Evolutionary conservation across 2,329 filamentous ascomycete genomes (phyloP).

Genomic region (Colletotrichum orchidophilum): DNA sequence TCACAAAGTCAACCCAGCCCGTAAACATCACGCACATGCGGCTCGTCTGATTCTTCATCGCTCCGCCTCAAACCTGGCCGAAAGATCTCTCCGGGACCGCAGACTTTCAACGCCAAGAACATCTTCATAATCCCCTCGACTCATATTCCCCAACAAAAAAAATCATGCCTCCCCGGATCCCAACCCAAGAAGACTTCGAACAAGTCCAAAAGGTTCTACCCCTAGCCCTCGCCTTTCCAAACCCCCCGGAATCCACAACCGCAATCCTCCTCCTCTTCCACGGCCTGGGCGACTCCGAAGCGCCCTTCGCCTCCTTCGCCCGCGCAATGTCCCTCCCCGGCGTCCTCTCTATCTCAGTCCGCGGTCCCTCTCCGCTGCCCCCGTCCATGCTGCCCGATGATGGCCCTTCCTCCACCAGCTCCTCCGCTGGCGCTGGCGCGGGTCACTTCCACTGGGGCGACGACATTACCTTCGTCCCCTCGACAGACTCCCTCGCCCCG

Average conservation of each 20-base stretch:
- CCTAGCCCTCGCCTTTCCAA: slow-evolving; percentile 58
- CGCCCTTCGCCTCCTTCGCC: slow-evolving; percentile 75
- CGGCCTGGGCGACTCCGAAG: slow-evolving; percentile 81
- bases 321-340: slow-evolving; percentile 77
- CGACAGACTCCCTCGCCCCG: slow-evolving; percentile 63
- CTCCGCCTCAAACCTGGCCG: background rate
- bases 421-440: slow-evolving; percentile 18
- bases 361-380: slow-evolving; percentile 75
- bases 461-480: slow-evolving; percentile 64
- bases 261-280: slow-evolving; percentile 86
- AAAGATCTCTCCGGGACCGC: background rate
- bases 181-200: slow-evolving; percentile 59
- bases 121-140: too few relatives aligned
- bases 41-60: background rate
- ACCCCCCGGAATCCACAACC: slow-evolving; percentile 69
- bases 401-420: slow-evolving; percentile 20
- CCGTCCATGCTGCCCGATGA: slow-evolving; percentile 67
- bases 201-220: slow-evolving; percentile 52
- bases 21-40: too few relatives aligned
- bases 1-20: background rate
- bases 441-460: slow-evolving; percentile 73
- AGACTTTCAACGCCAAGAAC: background rate
- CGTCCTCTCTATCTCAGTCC: slow-evolving; percentile 78
- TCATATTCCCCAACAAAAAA: too few relatives aligned
- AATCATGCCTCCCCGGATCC: slow-evolving; percentile 58